Percentiles rank a stretch among this genome's conserved stretches.
Conservation (phyloP, 768 basidiomycete species). For the Vararia minispora region DNA sequence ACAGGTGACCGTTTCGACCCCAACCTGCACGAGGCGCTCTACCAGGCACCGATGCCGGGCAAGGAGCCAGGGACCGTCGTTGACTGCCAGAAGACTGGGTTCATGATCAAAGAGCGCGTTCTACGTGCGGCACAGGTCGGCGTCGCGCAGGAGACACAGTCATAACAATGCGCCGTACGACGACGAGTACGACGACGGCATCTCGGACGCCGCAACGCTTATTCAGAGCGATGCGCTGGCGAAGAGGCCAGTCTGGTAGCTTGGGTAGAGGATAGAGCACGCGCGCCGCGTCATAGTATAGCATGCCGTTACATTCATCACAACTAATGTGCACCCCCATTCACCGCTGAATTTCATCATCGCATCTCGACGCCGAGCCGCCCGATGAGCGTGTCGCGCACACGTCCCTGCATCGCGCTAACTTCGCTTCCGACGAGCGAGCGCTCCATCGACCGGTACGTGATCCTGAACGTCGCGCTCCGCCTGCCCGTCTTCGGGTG, state of each 20-base stretch:
- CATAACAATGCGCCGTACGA: constrained; percentile 12
- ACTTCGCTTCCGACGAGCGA: too few relatives aligned
- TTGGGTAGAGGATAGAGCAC: too few relatives aligned
- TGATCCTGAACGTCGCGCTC: constrained; percentile 83
- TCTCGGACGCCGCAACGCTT: too few relatives aligned
- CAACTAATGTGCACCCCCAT: too few relatives aligned
- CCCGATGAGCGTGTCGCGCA: too few relatives aligned
- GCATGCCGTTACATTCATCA: too few relatives aligned
- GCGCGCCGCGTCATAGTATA: too few relatives aligned
- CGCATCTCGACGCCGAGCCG: too few relatives aligned
- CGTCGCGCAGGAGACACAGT: constrained; percentile 64
- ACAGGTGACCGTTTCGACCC: constrained; percentile 92
- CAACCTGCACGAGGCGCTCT: constrained; percentile 90
- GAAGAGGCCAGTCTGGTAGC: too few relatives aligned
- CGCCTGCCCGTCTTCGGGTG: constrained; percentile 79
- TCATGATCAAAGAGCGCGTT: constrained; percentile 89
- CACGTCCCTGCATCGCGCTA: too few relatives aligned
- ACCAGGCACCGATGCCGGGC: constrained; percentile 84
- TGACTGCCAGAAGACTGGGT: constrained; percentile 85
- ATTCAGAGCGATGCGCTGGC: too few relatives aligned
- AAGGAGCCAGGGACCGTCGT: constrained; percentile 85
- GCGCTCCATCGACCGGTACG: constrained; percentile 97
- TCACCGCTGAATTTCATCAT: too few relatives aligned
- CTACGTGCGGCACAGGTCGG: constrained; percentile 95
- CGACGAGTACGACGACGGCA: not conserved